These are phyloP conservation scores for Breynia disticha DNA, from an alignment of 441 rosid genomes.

Conservation along the genomic window DNA sequence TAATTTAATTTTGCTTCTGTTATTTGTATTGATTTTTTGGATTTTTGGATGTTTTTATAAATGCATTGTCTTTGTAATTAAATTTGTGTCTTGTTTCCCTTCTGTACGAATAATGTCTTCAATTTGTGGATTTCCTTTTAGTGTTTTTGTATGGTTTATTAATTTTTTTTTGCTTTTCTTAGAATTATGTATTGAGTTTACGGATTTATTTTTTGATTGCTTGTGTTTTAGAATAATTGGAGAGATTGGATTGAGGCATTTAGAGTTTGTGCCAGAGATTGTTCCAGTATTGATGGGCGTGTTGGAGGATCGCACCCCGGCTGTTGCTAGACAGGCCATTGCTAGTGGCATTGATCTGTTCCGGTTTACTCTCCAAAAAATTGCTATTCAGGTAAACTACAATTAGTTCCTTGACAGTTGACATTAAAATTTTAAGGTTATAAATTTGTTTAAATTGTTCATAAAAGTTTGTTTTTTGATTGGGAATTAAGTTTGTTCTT, in stretches of 20 bases:
- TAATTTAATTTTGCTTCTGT: too few species aligned
- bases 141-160: neutral
- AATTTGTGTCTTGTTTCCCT: too few species aligned
- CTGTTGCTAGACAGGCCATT: conserved; percentile 86
- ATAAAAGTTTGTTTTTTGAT: neutral
- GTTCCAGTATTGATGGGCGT: conserved; percentile 59
- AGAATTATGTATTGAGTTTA: too few species aligned
- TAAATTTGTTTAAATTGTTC: too few species aligned
- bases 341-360: conserved; percentile 59
- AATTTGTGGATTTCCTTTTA: neutral
- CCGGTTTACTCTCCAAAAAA: conserved; percentile 46
- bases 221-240: conserved; percentile 69
- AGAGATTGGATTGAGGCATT: conserved; percentile 66
- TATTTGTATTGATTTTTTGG: too few species aligned
- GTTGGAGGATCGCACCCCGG: conserved; percentile 71
- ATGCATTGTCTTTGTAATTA: too few species aligned
- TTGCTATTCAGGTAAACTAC: conserved; percentile 60
- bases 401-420: neutral
- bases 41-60: too few species aligned
- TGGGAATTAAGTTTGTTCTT: too few species aligned
- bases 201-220: too few species aligned
- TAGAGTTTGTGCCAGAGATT: conserved; percentile 69
- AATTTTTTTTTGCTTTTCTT: too few species aligned
- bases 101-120: neutral
- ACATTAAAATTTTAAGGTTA: too few species aligned